A percentile compares a stretch with the other conserved stretches of the same genome.
Conservation (phyloP, 2,329 filamentous ascomycete species). For the Ceratocystis ficicola region DNA sequence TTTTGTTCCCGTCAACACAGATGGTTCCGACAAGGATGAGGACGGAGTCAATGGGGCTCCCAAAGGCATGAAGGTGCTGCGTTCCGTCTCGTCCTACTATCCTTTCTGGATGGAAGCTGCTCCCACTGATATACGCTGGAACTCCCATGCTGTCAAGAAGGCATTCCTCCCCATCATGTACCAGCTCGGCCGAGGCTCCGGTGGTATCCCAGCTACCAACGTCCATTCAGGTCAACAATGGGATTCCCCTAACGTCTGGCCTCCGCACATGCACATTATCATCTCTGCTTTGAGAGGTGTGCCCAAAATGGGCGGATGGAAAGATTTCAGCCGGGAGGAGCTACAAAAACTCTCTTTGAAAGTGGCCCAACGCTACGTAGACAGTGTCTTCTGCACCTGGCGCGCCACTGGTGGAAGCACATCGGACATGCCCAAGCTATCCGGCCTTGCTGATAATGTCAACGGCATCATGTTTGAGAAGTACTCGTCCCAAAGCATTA, state of each 20-base stretch:
- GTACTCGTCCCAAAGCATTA: slow-evolving; percentile 48
- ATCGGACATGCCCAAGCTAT: slow-evolving; percentile 38
- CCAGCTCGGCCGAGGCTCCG: slow-evolving; percentile 40
- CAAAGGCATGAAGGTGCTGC: slow-evolving; percentile 43
- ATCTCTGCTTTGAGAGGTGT: slow-evolving; percentile 52
- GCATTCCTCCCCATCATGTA: slow-evolving; percentile 42
- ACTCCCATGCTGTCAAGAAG: slow-evolving; percentile 41
- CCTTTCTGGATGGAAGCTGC: slow-evolving; percentile 60
- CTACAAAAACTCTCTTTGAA: slow-evolving; percentile 45
- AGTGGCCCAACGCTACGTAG: slow-evolving; percentile 53
- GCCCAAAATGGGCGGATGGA: slow-evolving; percentile 22
- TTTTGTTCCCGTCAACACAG: slow-evolving; percentile 31
- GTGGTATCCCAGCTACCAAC: slow-evolving; percentile 52
- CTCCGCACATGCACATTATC: slow-evolving; percentile 51
- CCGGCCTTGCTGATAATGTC: slow-evolving; percentile 33
- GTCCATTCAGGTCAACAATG: slow-evolving; percentile 51
- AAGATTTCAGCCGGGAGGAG: slow-evolving; percentile 42
- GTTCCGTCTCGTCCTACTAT: slow-evolving; percentile 49
- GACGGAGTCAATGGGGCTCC: slow-evolving; percentile 33
- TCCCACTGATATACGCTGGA: slow-evolving; percentile 42
- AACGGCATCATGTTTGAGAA: slow-evolving; percentile 59
- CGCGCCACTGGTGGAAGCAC: slow-evolving; percentile 53
- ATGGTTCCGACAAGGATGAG: slow-evolving; percentile 17
- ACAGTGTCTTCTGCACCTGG: slow-evolving; percentile 59
- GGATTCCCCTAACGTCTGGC: slow-evolving; percentile 61